A percentile compares a stretch with the other conserved stretches of the same genome.
These are phyloP conservation scores for Acarospora socialis DNA, from an alignment of 2,329 filamentous ascomycete genomes.

Conservation along the genomic window DNA sequence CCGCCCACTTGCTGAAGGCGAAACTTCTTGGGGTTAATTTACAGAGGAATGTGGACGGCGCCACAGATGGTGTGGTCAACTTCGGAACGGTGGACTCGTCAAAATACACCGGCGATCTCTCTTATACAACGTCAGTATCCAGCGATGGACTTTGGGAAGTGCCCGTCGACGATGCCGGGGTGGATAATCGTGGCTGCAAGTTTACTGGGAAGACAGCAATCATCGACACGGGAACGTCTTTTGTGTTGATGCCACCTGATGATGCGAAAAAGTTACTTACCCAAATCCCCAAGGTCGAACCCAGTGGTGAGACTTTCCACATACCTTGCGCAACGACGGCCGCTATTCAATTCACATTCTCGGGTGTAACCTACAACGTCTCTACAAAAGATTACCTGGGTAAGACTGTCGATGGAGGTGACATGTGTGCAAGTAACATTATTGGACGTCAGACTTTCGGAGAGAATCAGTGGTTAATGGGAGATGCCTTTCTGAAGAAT, in stretches of 20 bases:
- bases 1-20: slow-evolving; percentile 41
- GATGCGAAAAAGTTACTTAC: slow-evolving; percentile 56
- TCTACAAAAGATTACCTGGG: slow-evolving; percentile 58
- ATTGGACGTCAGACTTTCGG: slow-evolving; percentile 55
- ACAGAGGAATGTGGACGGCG: slow-evolving; percentile 49
- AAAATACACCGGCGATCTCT: slow-evolving; percentile 54
- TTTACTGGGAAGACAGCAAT: slow-evolving; percentile 46
- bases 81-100: slow-evolving; percentile 56
- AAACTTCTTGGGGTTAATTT: slow-evolving; percentile 62
- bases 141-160: slow-evolving; percentile 54
- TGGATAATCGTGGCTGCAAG: slow-evolving; percentile 44
- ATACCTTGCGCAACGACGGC: slow-evolving; percentile 58
- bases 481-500: slow-evolving; percentile 78
- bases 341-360: slow-evolving; percentile 52
- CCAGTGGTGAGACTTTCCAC: slow-evolving; percentile 47
- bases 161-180: slow-evolving; percentile 48
- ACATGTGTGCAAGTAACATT: slow-evolving; percentile 51
- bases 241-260: slow-evolving; percentile 53
- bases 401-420: slow-evolving; percentile 16
- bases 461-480: slow-evolving; percentile 57
- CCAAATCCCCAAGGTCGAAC: slow-evolving; percentile 47
- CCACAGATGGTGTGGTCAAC: slow-evolving; percentile 60
- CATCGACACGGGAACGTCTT: slow-evolving; percentile 75
- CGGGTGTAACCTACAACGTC: slow-evolving; percentile 51
- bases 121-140: slow-evolving; percentile 44